Percentiles rank a stretch among this genome's conserved stretches.
Evolutionary conservation across 1,139 yeast species (phyloP).

Genomic region (Nakaseomyces nivariensis): DNA sequence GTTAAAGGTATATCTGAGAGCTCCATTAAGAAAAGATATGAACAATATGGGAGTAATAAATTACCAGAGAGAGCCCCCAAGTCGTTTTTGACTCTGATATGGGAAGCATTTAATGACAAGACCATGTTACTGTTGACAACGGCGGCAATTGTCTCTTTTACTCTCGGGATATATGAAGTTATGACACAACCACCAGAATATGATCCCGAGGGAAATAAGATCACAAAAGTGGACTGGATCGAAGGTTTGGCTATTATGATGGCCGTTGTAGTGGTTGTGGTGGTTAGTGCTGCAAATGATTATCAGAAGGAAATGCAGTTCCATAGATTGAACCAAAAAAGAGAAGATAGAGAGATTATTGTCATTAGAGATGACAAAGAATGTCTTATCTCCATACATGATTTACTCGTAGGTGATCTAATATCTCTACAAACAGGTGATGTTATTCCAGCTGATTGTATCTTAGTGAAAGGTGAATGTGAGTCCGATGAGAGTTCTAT

Average conservation of each 20-base stretch:
- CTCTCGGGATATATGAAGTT: conserved; percentile 85
- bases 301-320: conserved; percentile 94
- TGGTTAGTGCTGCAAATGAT: conserved; percentile 91
- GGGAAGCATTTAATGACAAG: conserved; percentile 84
- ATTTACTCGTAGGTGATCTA: conserved; percentile 78
- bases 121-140: conserved; percentile 73
- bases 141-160: conserved; percentile 83
- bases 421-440: conserved; percentile 86
- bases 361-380: conserved; percentile 70
- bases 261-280: conserved; percentile 81
- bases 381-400: conserved; percentile 59
- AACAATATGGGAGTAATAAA: conserved; percentile 53
- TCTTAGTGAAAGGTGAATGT: conserved; percentile 62
- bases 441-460: conserved; percentile 79
- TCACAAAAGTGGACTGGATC: conserved; percentile 90
- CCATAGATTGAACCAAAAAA: conserved; percentile 73
- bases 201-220: conserved; percentile 64
- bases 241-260: conserved; percentile 96
- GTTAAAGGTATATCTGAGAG: background rate
- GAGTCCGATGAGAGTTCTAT: conserved; percentile 89
- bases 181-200: conserved; percentile 72
- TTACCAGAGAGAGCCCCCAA: conserved; percentile 64
- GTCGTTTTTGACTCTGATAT: conserved; percentile 57
- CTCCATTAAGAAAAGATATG: conserved; percentile 28
- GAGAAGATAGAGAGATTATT: conserved; percentile 73